Evolutionary conservation across 371 early-diverging fungal species (phyloP), one percentile per base, ranked within the genome.

Genomic region (Mucor irregularis): DNA sequence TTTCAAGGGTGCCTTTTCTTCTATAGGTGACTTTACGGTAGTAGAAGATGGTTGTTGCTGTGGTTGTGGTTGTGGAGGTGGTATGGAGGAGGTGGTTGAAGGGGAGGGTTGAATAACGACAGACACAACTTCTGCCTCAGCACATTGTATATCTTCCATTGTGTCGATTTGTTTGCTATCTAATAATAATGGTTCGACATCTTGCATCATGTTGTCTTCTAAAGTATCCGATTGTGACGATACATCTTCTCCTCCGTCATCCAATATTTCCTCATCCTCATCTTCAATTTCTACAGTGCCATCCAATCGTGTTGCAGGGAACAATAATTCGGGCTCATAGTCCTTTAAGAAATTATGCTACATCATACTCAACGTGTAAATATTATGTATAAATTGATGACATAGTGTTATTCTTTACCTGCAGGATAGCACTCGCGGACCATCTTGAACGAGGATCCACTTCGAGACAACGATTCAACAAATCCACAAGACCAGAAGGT

Each of bases 261-360:
- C 39, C 9, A n/a, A n/a, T n/a, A n/a, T n/a, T n/a, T n/a, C n/a
- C n/a, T n/a, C n/a, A n/a, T n/a, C n/a, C n/a, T n/a, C n/a, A n/a
- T n/a, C n/a, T n/a, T n/a, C n/a, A n/a, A n/a, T n/a, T n/a, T n/a
- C n/a, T n/a, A n/a, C n/a, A n/a, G n/a, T n/a, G n/a, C 52, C 56
- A 21, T 62, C 55, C 3, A 64, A 26, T 53, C 52, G 60, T 16
- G 55, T 51, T 11, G 61, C 62, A 14, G 76, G 71, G 48, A 72
- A 76, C 29, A 76, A 44, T 25, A 66, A 53, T 38, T 76, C 73
- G 13, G 68, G 71, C 29, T 73, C 64, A 53, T 70, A 73, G 42
- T 66, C 69, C 38, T 58, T 58, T 40, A 76, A 45, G 47, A 76
- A 76, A 29, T 73, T 73, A 44, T 73, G 76, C 67, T 73, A 59